Evolutionary conservation across 1,284 basidiomycete species (phyloP).

Genomic region (Irpex sp.): DNA sequence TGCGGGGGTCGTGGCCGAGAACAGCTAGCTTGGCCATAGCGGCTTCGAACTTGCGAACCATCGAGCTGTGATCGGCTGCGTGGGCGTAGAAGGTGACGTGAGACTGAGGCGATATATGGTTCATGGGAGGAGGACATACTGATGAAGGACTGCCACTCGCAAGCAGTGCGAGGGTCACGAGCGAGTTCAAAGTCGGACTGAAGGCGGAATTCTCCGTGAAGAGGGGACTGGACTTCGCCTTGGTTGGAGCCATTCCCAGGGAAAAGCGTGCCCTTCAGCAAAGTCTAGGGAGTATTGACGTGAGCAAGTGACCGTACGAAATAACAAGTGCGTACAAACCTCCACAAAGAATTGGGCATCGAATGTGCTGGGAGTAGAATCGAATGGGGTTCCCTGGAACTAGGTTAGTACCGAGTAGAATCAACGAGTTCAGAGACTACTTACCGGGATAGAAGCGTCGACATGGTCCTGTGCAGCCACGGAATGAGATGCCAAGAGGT

Average conservation of each 20-base stretch:
- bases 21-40: constrained; percentile 1
- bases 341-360: constrained; percentile 40
- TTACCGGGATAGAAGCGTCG: constrained; percentile 28
- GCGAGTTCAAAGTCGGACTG: constrained; percentile 35
- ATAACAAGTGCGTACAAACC: constrained; percentile 14
- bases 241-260: constrained; percentile 30
- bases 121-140: constrained; percentile 13
- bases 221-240: constrained; percentile 32
- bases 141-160: constrained; percentile 36
- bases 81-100: neutral
- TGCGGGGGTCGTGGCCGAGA: constrained; percentile 6
- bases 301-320: neutral
- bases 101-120: too few relatives aligned
- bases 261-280: constrained; percentile 26
- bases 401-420: neutral
- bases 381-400: constrained; percentile 33
- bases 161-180: constrained; percentile 24
- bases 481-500: constrained; percentile 31
- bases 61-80: constrained; percentile 3
- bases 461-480: constrained; percentile 29
- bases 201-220: constrained; percentile 36
- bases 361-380: constrained; percentile 35
- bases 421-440: neutral
- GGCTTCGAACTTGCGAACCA: constrained; percentile 3
- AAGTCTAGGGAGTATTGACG: constrained; percentile 14